Base-by-base conservation (phyloP, 495 filamentous ascomycete species). In the Neurospora discreta region DNA sequence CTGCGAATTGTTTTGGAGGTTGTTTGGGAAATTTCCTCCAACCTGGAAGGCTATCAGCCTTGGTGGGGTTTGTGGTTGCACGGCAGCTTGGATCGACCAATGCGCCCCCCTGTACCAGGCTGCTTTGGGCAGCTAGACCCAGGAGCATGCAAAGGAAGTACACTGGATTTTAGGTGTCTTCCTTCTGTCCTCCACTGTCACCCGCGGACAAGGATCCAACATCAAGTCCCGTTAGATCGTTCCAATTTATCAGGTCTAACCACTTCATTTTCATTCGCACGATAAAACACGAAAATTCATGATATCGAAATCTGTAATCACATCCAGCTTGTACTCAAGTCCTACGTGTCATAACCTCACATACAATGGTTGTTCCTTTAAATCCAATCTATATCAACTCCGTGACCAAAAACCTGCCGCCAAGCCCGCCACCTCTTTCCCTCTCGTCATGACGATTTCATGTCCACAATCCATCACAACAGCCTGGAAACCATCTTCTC, bases 361-460 rank as follows among this genome's bases (percentile, higher is more conserved):
- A 41, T 69, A 5, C 33, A 38, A 39, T 10, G 39, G 39, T 39
- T 11, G 2, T 39, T 11, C 39, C 9, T 3, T 39, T 39, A 10
- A 1, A 9, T 2, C 39, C 39, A 39, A 39, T 8, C 3, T 3
- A 39, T 39, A 8, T 39, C n/a, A 39, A 39, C 39, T 11, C 44
- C 43, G 26, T 46, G 39, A 69, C 83, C 84, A 87, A 69, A 85
- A 86, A 8, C 72, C 52, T 3, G 74, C 71, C n/a, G 84, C 77
- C n/a, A 80, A 71, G 36, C 73, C 70, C 0, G 82, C 83, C 33
- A 88, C 80, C 30, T 81, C 78, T 9, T 74, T 73, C 4, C 78
- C 77, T 16, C 76, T 75, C 18, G 81, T 82, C 70, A 86, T 81
- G 6, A 85, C 84, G 41, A 89, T 79, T 41, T 85, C 87, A 73